Conservation (phyloP, 768 basidiomycete species). For the Amanita subjunquillea region DNA sequence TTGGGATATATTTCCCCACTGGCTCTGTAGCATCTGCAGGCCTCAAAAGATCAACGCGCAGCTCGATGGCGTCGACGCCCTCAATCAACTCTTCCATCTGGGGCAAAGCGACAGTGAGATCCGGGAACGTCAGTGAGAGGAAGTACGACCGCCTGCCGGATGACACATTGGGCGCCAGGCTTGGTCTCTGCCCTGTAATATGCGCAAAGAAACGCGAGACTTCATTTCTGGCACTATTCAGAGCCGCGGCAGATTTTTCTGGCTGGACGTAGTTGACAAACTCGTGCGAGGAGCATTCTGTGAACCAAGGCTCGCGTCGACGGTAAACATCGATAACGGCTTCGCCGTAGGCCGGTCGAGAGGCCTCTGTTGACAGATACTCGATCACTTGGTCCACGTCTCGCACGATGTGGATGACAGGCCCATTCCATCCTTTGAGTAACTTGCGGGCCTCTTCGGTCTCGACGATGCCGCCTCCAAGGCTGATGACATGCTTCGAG, state of each 20-base stretch:
- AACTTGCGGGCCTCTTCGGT: slow-evolving; percentile 63
- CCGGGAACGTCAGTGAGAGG: slow-evolving; percentile 87
- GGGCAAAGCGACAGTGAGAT: slow-evolving; percentile 59
- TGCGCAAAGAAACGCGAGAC: slow-evolving; percentile 83
- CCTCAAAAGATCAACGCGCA: slow-evolving; percentile 87
- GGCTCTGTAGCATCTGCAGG: slow-evolving; percentile 33
- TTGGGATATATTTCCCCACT: slow-evolving; percentile 49
- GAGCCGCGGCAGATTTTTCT: slow-evolving; percentile 11
- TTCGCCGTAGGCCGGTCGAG: slow-evolving; percentile 85
- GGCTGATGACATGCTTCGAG: slow-evolving; percentile 67
- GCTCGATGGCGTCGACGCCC: slow-evolving; percentile 87
- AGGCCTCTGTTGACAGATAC: slow-evolving; percentile 68
- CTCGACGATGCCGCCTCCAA: slow-evolving; percentile 95
- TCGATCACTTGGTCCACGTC: slow-evolving; percentile 72
- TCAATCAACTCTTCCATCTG: slow-evolving; percentile 63
- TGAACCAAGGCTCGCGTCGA: slow-evolving; percentile 81
- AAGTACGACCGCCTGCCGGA: slow-evolving; percentile 74
- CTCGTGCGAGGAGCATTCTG: slow-evolving; percentile 70
- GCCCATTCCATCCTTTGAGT: slow-evolving; percentile 62
- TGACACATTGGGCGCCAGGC: slow-evolving; percentile 44
- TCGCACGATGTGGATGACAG: slow-evolving; percentile 79
- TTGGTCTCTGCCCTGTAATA: slow-evolving; percentile 63
- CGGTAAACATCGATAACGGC: slow-evolving; percentile 74
- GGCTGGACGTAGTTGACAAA: slow-evolving; percentile 66
- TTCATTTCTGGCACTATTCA: slow-evolving; percentile 41